Conservation (phyloP, 805 yeast genomes). For the Candida schatavii region DNA sequence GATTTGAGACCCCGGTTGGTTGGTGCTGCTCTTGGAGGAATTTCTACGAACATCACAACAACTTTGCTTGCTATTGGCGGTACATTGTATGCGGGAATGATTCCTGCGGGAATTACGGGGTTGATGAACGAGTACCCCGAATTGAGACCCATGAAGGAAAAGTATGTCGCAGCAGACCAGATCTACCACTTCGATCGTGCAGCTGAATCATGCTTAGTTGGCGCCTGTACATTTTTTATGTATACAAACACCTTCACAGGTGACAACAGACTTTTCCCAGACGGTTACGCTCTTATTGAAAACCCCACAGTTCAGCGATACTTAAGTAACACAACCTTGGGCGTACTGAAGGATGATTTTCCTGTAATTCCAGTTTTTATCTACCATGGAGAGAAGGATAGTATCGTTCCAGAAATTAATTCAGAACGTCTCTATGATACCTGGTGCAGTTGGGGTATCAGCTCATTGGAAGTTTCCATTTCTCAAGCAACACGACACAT, state of each 20-base stretch:
- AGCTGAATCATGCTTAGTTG: conserved; percentile 18
- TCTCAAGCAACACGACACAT: conserved; percentile 17
- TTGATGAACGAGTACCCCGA: conserved; percentile 23
- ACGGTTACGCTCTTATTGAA: conserved; percentile 5
- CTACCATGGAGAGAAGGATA: conserved; percentile 18
- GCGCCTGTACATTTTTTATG: not conserved
- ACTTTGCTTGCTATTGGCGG: conserved; percentile 20
- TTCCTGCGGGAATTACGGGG: conserved; percentile 22
- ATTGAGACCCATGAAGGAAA: conserved; percentile 7
- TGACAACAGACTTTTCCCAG: not conserved
- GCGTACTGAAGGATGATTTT: conserved; percentile 6
- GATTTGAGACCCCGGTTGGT: conserved; percentile 24
- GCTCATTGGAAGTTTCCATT: conserved; percentile 20
- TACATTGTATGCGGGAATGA: conserved; percentile 19
- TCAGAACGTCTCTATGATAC: conserved; percentile 15
- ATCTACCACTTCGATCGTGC: conserved; percentile 1
- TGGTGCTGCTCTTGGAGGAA: conserved; percentile 27
- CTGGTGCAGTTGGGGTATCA: conserved; percentile 25
- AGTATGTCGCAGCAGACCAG: conserved; percentile 4
- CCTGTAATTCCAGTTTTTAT: conserved; percentile 21
- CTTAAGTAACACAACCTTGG: conserved; percentile 2
- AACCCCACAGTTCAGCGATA: not conserved
- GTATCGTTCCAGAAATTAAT: conserved; percentile 14
- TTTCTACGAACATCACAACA: conserved; percentile 21
- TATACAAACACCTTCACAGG: not conserved